phyloP scores from a whole-genome alignment of 2,329 filamentous ascomycete species.

The Aspergillus intermedius region DNA sequence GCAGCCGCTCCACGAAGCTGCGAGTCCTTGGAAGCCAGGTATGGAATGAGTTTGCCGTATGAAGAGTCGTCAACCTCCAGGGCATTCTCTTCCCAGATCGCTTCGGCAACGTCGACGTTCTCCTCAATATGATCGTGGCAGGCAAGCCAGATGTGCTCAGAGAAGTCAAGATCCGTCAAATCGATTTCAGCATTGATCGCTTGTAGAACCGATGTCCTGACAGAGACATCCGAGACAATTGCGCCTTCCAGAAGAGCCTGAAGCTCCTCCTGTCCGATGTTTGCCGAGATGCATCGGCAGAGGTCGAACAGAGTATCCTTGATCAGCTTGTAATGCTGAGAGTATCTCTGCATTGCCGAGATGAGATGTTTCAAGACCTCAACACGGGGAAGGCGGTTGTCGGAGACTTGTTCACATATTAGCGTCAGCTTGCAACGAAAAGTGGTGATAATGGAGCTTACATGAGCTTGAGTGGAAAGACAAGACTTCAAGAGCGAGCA shows the following conservation, averaged over 20 bases:
- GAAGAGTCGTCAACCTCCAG: conserved; percentile 63
- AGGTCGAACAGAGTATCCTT: conserved; percentile 88
- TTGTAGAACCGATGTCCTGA: conserved; percentile 79
- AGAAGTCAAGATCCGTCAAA: conserved; percentile 77
- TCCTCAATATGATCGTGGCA: conserved; percentile 87
- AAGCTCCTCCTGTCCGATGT: conserved; percentile 68
- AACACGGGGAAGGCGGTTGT: conserved; percentile 67
- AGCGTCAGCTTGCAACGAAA: neutral
- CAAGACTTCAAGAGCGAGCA: conserved; percentile 81
- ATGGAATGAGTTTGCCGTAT: conserved; percentile 64
- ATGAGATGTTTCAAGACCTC: conserved; percentile 68
- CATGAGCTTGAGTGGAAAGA: conserved; percentile 81
- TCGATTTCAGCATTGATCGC: conserved; percentile 88
- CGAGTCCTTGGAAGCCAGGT: conserved; percentile 70
- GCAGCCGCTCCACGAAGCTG: conserved; percentile 80
- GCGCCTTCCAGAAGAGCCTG: conserved; percentile 67
- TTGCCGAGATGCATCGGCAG: conserved; percentile 75
- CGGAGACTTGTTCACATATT: conserved; percentile 42
- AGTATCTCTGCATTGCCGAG: conserved; percentile 77
- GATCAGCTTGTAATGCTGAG: conserved; percentile 88
- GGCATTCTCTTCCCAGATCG: conserved; percentile 93
- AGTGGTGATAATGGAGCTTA: conserved; percentile 20
- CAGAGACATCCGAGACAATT: conserved; percentile 71
- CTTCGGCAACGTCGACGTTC: conserved; percentile 72
- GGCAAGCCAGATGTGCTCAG: conserved; percentile 86